Evolutionary conservation across 108 stramenopile species (phyloP).

Genomic region (Skeletonema menzelii): DNA sequence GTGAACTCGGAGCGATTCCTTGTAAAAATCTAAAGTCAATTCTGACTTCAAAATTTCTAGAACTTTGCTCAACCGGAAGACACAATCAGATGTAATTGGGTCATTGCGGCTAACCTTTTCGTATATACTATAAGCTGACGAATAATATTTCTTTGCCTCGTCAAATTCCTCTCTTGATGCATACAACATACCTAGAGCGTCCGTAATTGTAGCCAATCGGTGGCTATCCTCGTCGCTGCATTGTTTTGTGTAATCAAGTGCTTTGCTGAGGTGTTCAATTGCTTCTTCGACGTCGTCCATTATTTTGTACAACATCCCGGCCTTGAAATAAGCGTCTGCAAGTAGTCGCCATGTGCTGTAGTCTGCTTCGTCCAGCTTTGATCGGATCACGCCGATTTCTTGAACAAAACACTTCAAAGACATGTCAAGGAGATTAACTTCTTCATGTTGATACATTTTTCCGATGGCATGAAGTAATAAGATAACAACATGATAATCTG

Average conservation of each 20-base stretch:
- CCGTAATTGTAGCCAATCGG: constrained; percentile 26
- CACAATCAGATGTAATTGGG: constrained; percentile 37
- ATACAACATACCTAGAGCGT: constrained; percentile 42
- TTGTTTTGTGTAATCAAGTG: constrained; percentile 22
- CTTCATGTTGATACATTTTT: constrained; percentile 33
- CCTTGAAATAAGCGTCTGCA: constrained; percentile 27
- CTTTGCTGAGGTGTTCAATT: constrained; percentile 33
- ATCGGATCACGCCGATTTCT: constrained; percentile 34
- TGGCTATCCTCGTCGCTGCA: constrained; percentile 4
- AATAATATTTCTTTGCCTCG: constrained; percentile 34
- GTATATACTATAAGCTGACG: constrained; percentile 38
- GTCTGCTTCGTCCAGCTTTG: constrained; percentile 26
- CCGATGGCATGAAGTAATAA: constrained; percentile 39
- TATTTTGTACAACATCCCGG: constrained; percentile 29
- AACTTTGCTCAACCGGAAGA: constrained; percentile 30
- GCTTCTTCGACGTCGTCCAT: constrained; percentile 22
- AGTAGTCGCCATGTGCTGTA: constrained; percentile 12
- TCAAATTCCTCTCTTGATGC: constrained; percentile 26
- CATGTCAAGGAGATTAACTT: constrained; percentile 42
- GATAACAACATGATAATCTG: constrained; percentile 40
- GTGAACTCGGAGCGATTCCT: constrained; percentile 41
- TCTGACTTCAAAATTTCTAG: constrained; percentile 33
- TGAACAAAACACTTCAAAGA: constrained; percentile 34
- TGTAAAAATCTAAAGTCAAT: constrained; percentile 42
- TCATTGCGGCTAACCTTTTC: constrained; percentile 42